Conservation (phyloP, 202 grass and related monocot species). For the Brachypodium distachyon region DNA sequence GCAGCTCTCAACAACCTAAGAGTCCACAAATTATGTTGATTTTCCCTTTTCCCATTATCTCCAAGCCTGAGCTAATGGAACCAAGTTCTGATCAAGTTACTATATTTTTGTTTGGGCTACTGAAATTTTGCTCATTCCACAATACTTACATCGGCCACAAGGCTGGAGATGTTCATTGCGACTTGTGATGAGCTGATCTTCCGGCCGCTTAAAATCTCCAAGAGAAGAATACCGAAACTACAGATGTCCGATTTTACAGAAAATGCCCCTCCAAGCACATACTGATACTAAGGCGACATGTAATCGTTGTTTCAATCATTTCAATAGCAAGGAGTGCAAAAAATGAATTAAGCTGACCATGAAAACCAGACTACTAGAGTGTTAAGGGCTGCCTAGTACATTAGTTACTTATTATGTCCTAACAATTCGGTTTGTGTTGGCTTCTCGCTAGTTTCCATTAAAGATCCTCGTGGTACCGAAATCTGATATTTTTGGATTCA, state of each 20-base stretch:
- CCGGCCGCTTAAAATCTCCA: background rate
- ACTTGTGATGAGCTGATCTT: background rate
- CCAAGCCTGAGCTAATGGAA: background rate
- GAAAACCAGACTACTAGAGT: background rate
- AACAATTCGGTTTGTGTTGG: background rate
- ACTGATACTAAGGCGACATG: background rate
- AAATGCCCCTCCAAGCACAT: background rate
- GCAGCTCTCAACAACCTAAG: background rate
- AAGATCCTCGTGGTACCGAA: background rate
- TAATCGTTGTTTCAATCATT: background rate
- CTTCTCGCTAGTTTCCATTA: background rate
- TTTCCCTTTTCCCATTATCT: background rate
- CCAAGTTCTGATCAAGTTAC: background rate
- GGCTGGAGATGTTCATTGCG: background rate
- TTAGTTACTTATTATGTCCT: background rate
- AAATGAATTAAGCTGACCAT: background rate
- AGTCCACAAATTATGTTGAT: background rate
- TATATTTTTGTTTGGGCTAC: background rate
- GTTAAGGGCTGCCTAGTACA: too few relatives aligned
- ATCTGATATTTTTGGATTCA: background rate
- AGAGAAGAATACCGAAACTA: background rate
- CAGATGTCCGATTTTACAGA: background rate
- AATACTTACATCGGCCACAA: background rate
- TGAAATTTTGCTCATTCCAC: background rate
- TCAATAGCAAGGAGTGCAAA: background rate